A percentile compares a stretch with the other conserved stretches of the same genome.
Evolutionary conservation across 2,329 filamentous ascomycete species (phyloP).

Genomic region (Paecilomyces formosus): DNA sequence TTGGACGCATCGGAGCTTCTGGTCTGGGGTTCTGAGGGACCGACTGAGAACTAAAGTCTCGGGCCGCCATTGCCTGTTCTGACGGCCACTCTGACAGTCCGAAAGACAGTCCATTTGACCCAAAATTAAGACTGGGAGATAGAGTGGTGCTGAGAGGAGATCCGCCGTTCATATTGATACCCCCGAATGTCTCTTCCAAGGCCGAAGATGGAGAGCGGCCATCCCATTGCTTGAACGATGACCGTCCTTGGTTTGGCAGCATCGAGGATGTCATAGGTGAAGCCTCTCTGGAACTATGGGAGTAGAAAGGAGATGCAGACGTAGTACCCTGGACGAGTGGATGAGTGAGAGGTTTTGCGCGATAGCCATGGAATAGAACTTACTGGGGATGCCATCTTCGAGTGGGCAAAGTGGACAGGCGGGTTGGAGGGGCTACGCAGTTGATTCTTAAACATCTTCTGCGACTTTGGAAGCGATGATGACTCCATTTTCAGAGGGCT

Average conservation of each 20-base stretch:
- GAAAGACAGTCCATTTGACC: conserved; percentile 24
- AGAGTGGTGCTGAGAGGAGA: conserved; percentile 33
- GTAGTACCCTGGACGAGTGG: conserved; percentile 12
- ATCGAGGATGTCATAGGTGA: conserved; percentile 29
- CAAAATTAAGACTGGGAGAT: conserved; percentile 31
- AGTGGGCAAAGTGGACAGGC: conserved; percentile 11
- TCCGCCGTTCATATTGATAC: conserved; percentile 37
- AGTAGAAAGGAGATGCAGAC: conserved; percentile 23
- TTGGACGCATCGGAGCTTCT: conserved; percentile 29
- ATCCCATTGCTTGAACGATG: conserved; percentile 30
- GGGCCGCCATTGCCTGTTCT: conserved; percentile 5
- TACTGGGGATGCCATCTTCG: conserved; percentile 20
- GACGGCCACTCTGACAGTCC: conserved; percentile 22
- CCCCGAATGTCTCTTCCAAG: conserved; percentile 38
- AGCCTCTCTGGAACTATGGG: conserved; percentile 26
- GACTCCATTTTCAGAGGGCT: conserved; percentile 30
- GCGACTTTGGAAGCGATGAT: conserved; percentile 14
- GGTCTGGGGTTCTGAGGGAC: conserved; percentile 19
- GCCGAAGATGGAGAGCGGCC: conserved; percentile 36
- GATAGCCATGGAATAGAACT: conserved; percentile 12
- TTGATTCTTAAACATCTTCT: conserved; percentile 18
- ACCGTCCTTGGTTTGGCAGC: conserved; percentile 21
- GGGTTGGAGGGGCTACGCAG: conserved; percentile 18
- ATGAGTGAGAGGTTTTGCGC: conserved; percentile 1
- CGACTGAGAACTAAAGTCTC: conserved; percentile 17